A percentile compares a stretch with the other conserved stretches of the same genome.
phyloP scores from a whole-genome alignment of 2,329 filamentous ascomycete genomes.

The Cladorrhinum sp. region DNA sequence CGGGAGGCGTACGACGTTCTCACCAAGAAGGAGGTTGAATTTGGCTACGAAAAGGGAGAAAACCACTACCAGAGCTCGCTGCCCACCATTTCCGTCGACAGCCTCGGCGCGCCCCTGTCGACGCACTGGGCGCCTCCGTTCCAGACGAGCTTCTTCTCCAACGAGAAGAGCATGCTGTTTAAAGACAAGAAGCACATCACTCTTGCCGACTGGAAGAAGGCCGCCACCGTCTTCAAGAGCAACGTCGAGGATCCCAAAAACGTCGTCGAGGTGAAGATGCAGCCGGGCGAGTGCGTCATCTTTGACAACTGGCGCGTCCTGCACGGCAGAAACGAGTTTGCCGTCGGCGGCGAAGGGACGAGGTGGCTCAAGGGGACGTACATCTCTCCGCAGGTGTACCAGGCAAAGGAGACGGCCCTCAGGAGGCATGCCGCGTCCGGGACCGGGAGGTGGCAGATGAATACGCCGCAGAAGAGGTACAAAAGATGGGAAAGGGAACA shows the following conservation, averaged over 20 bases:
- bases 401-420: constrained; percentile 13
- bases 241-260: constrained; percentile 56
- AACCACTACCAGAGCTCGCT: constrained; percentile 60
- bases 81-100: constrained; percentile 35
- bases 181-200: constrained; percentile 5
- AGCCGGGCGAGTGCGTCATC: constrained; percentile 83
- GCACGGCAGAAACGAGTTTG: constrained; percentile 78
- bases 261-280: constrained; percentile 68
- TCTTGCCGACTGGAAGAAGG: constrained; percentile 31
- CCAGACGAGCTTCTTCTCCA: constrained; percentile 52
- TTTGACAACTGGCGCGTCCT: constrained; percentile 86
- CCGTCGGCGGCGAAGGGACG: constrained; percentile 56
- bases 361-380: constrained; percentile 87
- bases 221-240: constrained; percentile 54
- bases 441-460: not conserved
- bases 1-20: constrained; percentile 55
- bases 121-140: constrained; percentile 78
- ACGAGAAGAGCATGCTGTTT: constrained; percentile 26
- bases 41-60: constrained; percentile 66
- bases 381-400: constrained; percentile 40
- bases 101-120: constrained; percentile 30
- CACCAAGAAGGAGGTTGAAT: constrained; percentile 59
- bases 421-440: not conserved
- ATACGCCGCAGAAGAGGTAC: not conserved
- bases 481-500: not conserved